These are phyloP conservation scores for Lentinula sp. DNA, from an alignment of 768 basidiomycete genomes.

Conservation along the genomic window DNA sequence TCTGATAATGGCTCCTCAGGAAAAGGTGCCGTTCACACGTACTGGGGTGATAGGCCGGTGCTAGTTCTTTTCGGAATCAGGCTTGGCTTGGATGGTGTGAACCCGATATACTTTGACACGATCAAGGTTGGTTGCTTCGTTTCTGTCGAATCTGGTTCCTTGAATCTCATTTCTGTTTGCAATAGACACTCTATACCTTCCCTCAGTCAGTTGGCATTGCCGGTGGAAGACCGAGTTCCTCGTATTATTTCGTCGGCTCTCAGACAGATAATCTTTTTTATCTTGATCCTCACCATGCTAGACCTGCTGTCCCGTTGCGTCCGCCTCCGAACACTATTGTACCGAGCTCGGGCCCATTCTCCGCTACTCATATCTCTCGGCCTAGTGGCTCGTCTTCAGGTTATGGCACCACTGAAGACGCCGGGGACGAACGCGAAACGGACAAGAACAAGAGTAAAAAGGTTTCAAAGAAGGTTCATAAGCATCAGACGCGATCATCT, in stretches of 20 bases:
- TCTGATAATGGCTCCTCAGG: conserved; percentile 7
- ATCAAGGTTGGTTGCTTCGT: conserved; percentile 48
- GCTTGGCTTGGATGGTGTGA: conserved; percentile 88
- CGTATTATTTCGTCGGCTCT: conserved; percentile 94
- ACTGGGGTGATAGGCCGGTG: conserved; percentile 83
- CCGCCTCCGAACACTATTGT: conserved; percentile 15
- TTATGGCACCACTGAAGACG: conserved; percentile 1
- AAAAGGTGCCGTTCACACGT: conserved; percentile 14
- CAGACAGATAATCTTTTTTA: conserved; percentile 87
- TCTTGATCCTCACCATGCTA: conserved; percentile 74
- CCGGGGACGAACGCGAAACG: conserved; percentile 6
- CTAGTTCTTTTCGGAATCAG: conserved; percentile 82
- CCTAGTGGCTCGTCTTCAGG: neutral
- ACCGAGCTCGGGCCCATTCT: neutral
- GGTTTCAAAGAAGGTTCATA: conserved; percentile 1
- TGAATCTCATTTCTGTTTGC: neutral
- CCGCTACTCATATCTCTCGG: neutral
- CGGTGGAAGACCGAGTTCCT: conserved; percentile 93
- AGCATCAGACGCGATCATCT: conserved; percentile 1
- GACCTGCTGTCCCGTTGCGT: conserved; percentile 69
- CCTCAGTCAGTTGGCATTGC: conserved; percentile 97
- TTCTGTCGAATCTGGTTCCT: neutral
- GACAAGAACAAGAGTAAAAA: conserved; percentile 17
- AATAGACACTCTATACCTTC: conserved; percentile 79
- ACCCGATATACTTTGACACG: conserved; percentile 90